Conservation (phyloP, 768 basidiomycete genomes). For the Lentinula lateritia region DNA sequence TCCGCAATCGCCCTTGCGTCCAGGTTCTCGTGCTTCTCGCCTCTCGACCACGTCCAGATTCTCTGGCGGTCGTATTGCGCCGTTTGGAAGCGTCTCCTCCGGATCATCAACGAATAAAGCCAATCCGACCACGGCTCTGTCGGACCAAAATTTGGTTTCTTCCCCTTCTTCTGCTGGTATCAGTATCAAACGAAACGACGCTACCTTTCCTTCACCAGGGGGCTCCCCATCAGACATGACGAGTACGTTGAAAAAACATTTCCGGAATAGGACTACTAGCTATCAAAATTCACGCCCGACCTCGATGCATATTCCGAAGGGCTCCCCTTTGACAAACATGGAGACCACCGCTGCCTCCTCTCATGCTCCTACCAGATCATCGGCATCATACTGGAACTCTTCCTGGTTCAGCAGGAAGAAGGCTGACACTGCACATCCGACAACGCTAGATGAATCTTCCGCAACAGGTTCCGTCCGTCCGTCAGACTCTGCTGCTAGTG, state of each 20-base stretch:
- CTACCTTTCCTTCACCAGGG: slow-evolving; percentile 52
- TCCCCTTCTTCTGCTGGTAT: slow-evolving; percentile 38
- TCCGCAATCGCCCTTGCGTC: slow-evolving; percentile 55
- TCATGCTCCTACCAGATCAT: slow-evolving; percentile 30
- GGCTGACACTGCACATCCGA: slow-evolving; percentile 49
- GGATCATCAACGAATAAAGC: slow-evolving; percentile 45
- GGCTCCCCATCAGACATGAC: slow-evolving; percentile 58
- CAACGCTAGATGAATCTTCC: slow-evolving; percentile 24
- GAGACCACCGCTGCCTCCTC: slow-evolving; percentile 15
- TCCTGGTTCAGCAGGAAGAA: slow-evolving; percentile 53
- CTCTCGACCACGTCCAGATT: slow-evolving; percentile 65
- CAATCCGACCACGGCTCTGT: slow-evolving; percentile 61
- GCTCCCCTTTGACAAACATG: slow-evolving; percentile 37
- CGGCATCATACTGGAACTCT: slow-evolving; percentile 59
- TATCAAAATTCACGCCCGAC: slow-evolving; percentile 50
- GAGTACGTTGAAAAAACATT: slow-evolving; percentile 34
- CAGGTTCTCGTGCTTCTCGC: slow-evolving; percentile 68
- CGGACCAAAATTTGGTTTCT: slow-evolving; percentile 45
- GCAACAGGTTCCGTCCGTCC: neutral
- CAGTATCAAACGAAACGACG: slow-evolving; percentile 30
- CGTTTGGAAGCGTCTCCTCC: slow-evolving; percentile 42
- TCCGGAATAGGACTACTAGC: slow-evolving; percentile 48
- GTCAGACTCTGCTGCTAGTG: neutral
- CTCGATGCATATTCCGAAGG: slow-evolving; percentile 52
- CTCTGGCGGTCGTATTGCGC: slow-evolving; percentile 58